Evolutionary conservation across 345 rosid species (phyloP), one percentile per base, ranked within the genome.

Genomic region (Populus pruinosa): DNA sequence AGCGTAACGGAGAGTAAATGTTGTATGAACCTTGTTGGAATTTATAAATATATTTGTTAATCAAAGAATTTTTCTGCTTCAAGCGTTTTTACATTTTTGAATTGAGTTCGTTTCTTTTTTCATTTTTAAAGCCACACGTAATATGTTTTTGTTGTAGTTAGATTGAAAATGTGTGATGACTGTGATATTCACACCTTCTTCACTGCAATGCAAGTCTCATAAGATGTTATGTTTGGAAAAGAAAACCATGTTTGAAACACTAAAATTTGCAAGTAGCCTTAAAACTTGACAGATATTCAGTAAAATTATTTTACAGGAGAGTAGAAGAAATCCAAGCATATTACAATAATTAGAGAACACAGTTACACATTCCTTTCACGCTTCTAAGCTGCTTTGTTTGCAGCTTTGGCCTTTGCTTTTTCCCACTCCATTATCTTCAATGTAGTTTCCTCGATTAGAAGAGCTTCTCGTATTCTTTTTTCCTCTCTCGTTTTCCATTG

Each of bases 401-500:
- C 55, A 29, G 33, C 11, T 1, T 38, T 69, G 12, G 68, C n/a
- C 33, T 72, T 77, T 31, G 36, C 11, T 18, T 44, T 56, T 70
- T 65, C 80, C 9, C 23, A 39, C 44, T 75, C 56, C 69, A 62
- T 53, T 23, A 7, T 43, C 12, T 16, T 13, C 17, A 11, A 16
- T 43, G 49, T 16, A 12, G 25, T 69, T n/a, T 79, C 64, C 35
- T 74, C 72, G 3, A 33, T 47, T 38, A 8, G 17, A 36, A 8
- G 9, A 7, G 56, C 77, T 43, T 36, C 79, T 35, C 17, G 38
- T 66, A 78, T 25, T 21, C 63, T 64, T 66, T 49, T 63, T 35
- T 78, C 81, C 66, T 74, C 66, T 47, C 29, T 69, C 55, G 16
- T 70, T 63, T 77, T 82, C 84, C 76, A 74, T 38, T 74, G 62